phyloP scores from a whole-genome alignment of 345 rosid species.

The Eucalyptus erythrocorys region DNA sequence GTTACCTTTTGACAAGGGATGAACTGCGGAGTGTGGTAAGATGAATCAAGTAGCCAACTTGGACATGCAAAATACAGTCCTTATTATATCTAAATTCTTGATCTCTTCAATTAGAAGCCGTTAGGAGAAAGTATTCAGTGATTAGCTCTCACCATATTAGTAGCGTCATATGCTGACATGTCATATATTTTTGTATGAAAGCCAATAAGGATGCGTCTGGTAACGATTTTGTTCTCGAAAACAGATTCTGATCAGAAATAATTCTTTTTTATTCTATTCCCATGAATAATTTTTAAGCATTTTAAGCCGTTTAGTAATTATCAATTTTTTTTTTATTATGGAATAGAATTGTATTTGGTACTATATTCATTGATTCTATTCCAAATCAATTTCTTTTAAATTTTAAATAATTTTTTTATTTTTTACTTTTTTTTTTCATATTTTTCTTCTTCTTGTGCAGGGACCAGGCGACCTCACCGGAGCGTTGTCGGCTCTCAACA shows the following conservation, averaged over 20 bases:
- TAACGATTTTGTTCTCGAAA: accelerated
- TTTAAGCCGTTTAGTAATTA: accelerated
- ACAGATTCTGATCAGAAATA: accelerated
- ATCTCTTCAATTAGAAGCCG: not conserved
- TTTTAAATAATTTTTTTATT: no score
- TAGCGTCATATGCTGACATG: not conserved
- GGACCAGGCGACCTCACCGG: accelerated
- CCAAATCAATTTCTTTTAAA: accelerated
- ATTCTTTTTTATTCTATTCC: accelerated
- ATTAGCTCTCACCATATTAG: no score
- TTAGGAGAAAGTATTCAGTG: not conserved
- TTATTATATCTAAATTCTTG: not conserved
- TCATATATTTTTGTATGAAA: no score
- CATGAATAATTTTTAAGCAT: no score
- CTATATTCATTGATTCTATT: accelerated
- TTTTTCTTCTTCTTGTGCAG: no score
- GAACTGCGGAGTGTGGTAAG: not conserved
- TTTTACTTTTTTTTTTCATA: accelerated
- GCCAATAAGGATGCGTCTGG: accelerated
- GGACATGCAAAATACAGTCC: not conserved
- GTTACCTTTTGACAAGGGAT: not conserved
- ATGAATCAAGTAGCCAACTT: not conserved
- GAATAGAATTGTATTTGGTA: no score
- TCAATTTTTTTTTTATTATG: no score
- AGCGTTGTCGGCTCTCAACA: accelerated